These are phyloP conservation scores for Acephala macrosclerotiorum DNA, from an alignment of 2,329 filamentous ascomycete species.

Conservation along the genomic window DNA sequence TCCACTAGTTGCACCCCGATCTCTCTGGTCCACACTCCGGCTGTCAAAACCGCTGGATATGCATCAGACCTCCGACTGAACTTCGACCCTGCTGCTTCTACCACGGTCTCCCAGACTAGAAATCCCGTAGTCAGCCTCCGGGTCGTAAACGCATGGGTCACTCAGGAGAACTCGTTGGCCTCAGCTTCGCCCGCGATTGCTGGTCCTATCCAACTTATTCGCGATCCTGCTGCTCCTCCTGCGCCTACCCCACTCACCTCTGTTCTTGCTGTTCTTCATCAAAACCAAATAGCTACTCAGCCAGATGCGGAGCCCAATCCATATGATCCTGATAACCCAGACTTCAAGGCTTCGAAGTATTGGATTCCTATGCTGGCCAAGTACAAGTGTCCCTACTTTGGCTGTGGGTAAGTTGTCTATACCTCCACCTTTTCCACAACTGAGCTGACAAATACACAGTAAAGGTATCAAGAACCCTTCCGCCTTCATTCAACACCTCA, in stretches of 20 bases:
- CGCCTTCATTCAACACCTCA: conserved; percentile 50
- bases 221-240: conserved; percentile 12
- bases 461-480: conserved; percentile 23
- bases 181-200: conserved; percentile 17
- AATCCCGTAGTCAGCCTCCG: background rate
- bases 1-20: too few relatives aligned
- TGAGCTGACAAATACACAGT: conserved; percentile 15
- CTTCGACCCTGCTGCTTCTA: too few relatives aligned
- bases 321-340: conserved; percentile 33
- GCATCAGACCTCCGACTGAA: too few relatives aligned
- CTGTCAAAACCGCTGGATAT: background rate
- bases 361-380: conserved; percentile 32
- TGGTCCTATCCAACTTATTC: too few relatives aligned
- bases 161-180: conserved; percentile 15
- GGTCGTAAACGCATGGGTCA: background rate
- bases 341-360: conserved; percentile 31
- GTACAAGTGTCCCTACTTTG: conserved; percentile 40
- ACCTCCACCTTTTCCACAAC: background rate
- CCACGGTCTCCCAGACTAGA: too few relatives aligned
- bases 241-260: conserved; percentile 15
- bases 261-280: background rate
- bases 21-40: background rate
- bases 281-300: background rate
- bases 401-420: conserved; percentile 38
- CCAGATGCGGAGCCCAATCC: conserved; percentile 7